Evolutionary conservation across 2,329 filamentous ascomycete species (phyloP).

Genomic region (Calycina marina): DNA sequence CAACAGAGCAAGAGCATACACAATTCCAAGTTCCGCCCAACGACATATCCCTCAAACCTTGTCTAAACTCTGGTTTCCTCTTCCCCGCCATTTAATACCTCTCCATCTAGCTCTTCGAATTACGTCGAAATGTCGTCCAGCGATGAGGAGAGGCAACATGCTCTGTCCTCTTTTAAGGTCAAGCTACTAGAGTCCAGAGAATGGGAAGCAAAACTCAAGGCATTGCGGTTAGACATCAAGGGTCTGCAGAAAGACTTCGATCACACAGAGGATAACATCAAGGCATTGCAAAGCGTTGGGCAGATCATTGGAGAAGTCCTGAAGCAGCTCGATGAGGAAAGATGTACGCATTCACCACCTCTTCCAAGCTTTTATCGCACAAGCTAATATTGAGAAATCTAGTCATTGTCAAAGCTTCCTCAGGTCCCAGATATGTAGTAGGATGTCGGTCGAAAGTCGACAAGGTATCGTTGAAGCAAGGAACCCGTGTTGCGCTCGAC

Average conservation of each 20-base stretch:
- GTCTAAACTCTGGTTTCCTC: too few species aligned
- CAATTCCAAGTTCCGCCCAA: too few species aligned
- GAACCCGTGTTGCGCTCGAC: slow-evolving; percentile 90
- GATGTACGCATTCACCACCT: slow-evolving; percentile 51
- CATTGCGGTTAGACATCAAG: slow-evolving; percentile 88
- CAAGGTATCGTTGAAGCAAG: slow-evolving; percentile 93
- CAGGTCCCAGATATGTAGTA: slow-evolving; percentile 92
- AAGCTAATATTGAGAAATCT: slow-evolving; percentile 14
- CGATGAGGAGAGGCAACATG: slow-evolving; percentile 46
- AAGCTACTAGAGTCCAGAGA: slow-evolving; percentile 90
- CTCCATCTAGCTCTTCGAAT: too few species aligned
- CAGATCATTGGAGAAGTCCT: slow-evolving; percentile 99
- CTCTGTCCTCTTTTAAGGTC: slow-evolving; percentile 62
- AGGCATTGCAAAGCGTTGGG: slow-evolving; percentile 94
- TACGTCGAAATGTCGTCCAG: slow-evolving; percentile 2
- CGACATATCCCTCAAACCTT: too few species aligned
- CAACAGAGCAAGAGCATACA: too few species aligned
- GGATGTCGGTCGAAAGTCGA: slow-evolving; percentile 98
- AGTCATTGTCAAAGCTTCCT: slow-evolving; percentile 99
- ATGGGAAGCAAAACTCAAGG: slow-evolving; percentile 97
- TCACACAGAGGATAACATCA: slow-evolving; percentile 97
- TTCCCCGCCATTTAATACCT: too few species aligned
- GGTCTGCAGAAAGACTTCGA: slow-evolving; percentile 89
- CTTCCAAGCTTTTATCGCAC: not conserved
- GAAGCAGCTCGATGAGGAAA: slow-evolving; percentile 96